A percentile compares a stretch with the other conserved stretches of the same genome.
phyloP scores from a whole-genome alignment of 306 rosid species.

The Cicer cuneatum region DNA sequence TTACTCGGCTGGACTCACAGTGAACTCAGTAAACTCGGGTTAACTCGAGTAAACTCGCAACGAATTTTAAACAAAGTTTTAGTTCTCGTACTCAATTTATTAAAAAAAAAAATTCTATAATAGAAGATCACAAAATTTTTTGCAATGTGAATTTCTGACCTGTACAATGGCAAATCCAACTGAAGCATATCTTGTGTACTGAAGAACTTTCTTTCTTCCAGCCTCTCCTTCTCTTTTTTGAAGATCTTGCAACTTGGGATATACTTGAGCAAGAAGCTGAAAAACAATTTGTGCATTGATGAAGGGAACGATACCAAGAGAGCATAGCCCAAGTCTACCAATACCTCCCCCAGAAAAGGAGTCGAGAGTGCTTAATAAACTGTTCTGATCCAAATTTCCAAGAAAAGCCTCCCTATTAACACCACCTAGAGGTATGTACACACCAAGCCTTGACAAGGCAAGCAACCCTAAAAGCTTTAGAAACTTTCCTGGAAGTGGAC shows the following conservation, averaged over 20 bases:
- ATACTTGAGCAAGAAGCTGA: conserved; percentile 95
- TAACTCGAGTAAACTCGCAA: too few species aligned
- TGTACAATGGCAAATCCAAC: conserved; percentile 95
- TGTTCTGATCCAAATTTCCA: conserved; percentile 92
- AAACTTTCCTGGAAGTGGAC: conserved; percentile 94
- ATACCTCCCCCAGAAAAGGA: conserved; percentile 98
- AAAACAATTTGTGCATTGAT: conserved; percentile 95
- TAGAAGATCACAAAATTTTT: conserved; percentile 13
- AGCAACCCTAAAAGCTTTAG: conserved; percentile 85
- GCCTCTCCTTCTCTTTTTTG: conserved; percentile 96
- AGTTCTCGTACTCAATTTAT: neutral
- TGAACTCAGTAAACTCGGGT: too few species aligned
- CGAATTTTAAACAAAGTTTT: too few species aligned
- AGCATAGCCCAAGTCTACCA: conserved; percentile 93
- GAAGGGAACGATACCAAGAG: conserved; percentile 95
- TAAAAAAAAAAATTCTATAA: neutral
- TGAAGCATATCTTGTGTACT: conserved; percentile 92
- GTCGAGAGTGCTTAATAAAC: conserved; percentile 87
- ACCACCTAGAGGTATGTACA: conserved; percentile 92
- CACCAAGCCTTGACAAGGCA: conserved; percentile 88
- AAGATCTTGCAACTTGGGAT: conserved; percentile 95
- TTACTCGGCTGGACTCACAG: too few species aligned
- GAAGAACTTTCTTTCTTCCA: conserved; percentile 90
- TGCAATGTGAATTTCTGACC: conserved; percentile 54
- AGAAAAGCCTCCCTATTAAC: conserved; percentile 93